These are phyloP conservation scores for Penicillium daleae DNA, from an alignment of 495 filamentous ascomycete genomes.

Conservation along the genomic window DNA sequence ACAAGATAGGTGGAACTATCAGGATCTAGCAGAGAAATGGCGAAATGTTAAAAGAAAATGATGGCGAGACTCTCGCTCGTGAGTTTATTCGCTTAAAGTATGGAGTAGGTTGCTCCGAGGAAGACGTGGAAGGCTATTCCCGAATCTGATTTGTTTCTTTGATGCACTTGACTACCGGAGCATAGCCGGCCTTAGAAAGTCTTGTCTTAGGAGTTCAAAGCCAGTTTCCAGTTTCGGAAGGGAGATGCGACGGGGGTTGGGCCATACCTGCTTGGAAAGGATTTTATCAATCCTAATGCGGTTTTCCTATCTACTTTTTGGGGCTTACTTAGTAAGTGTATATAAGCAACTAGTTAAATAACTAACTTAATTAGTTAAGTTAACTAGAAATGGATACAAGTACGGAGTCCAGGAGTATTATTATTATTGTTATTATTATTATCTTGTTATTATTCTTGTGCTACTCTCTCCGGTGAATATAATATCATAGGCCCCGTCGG, in stretches of 20 bases:
- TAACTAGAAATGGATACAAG: too few species aligned
- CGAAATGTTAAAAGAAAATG: not conserved
- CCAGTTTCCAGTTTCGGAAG: conserved; percentile 9
- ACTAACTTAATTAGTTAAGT: too few species aligned
- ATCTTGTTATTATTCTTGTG: not conserved
- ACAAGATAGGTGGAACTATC: not conserved
- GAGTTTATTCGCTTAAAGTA: not conserved
- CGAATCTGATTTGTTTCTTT: not conserved
- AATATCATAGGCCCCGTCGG: not conserved
- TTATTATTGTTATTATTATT: not conserved
- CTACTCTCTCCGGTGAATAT: not conserved
- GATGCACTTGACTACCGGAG: too few species aligned
- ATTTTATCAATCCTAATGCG: not conserved
- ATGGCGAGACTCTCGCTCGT: not conserved
- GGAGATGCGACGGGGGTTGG: conserved; percentile 6
- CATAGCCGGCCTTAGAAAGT: not conserved
- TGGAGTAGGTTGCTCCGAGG: not conserved
- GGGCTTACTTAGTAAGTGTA: too few species aligned
- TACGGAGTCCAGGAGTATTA: too few species aligned
- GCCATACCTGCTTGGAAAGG: not conserved
- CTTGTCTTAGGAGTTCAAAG: not conserved
- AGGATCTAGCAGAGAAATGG: not conserved
- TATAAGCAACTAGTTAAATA: too few species aligned
- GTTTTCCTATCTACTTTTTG: not conserved
- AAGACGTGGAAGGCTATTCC: not conserved